Conservation (phyloP, 768 basidiomycete genomes). For the Scleroderma citrinum region DNA sequence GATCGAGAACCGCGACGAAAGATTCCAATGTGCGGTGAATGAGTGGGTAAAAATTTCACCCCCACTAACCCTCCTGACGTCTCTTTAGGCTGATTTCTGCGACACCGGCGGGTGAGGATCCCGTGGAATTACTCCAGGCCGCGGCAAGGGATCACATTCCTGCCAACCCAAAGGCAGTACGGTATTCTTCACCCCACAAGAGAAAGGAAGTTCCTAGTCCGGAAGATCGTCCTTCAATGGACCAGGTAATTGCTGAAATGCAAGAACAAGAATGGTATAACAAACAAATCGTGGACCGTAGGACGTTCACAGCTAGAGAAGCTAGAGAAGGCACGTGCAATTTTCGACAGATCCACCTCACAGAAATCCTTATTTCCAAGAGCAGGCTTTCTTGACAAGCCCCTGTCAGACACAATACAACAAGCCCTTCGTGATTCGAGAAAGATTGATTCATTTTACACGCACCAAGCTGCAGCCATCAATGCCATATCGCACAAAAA, state of each 20-base stretch:
- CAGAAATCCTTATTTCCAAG: not conserved
- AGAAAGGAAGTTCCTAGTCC: conserved; percentile 32
- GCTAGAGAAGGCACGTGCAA: conserved; percentile 42
- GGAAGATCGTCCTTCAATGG: conserved; percentile 51
- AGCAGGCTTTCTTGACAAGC: conserved; percentile 44
- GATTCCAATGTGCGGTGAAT: conserved; percentile 59
- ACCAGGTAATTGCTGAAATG: conserved; percentile 53
- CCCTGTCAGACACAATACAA: conserved; percentile 51
- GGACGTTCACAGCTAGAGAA: conserved; percentile 47
- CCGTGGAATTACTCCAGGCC: conserved; percentile 54
- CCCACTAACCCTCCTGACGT: not conserved
- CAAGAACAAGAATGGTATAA: conserved; percentile 57
- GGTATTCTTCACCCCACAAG: conserved; percentile 5
- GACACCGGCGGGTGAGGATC: conserved; percentile 48
- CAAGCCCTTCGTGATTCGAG: conserved; percentile 53
- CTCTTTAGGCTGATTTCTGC: conserved; percentile 51
- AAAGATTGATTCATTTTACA: conserved; percentile 60
- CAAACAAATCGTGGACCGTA: conserved; percentile 58
- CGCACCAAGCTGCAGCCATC: conserved; percentile 69
- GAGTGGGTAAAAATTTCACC: conserved; percentile 43
- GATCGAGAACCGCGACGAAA: conserved; percentile 61
- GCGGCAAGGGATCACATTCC: conserved; percentile 72
- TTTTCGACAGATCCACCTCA: not conserved
- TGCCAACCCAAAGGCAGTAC: conserved; percentile 44
- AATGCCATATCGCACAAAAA: conserved; percentile 49